Evolutionary conservation across 352 stramenopile genomes (phyloP).

Genomic region (Pythium pyrilobum): DNA sequence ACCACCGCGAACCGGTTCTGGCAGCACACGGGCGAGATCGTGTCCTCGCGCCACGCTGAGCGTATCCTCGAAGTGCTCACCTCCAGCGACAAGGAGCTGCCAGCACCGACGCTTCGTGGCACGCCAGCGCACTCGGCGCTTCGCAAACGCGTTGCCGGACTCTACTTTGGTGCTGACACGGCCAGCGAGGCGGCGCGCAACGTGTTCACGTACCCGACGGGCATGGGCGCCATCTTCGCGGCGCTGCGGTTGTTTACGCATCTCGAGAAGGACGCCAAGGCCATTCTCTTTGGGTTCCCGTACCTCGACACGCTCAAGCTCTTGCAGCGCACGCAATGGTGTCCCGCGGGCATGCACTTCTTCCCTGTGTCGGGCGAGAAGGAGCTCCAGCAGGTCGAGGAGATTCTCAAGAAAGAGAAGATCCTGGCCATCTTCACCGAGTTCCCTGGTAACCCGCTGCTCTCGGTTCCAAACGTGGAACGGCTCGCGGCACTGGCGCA

Average conservation of each 20-base stretch:
- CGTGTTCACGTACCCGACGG: slow-evolving; percentile 83
- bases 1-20: slow-evolving; percentile 82
- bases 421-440: slow-evolving; percentile 91
- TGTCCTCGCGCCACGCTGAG: slow-evolving; percentile 83
- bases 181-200: slow-evolving; percentile 10
- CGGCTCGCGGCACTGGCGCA: slow-evolving; percentile 79
- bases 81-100: slow-evolving; percentile 13
- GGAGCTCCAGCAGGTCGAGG: slow-evolving; percentile 54
- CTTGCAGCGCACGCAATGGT: slow-evolving; percentile 82
- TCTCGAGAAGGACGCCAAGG: slow-evolving; percentile 37
- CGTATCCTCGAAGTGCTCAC: slow-evolving; percentile 43
- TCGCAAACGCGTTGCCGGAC: slow-evolving; percentile 39
- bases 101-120: slow-evolving; percentile 6
- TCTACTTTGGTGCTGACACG: slow-evolving; percentile 34
- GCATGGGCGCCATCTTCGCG: slow-evolving; percentile 87
- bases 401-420: slow-evolving; percentile 59
- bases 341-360: slow-evolving; percentile 82
- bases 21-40: slow-evolving; percentile 93
- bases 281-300: slow-evolving; percentile 90
- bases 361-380: slow-evolving; percentile 77
- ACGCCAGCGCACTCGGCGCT: slow-evolving; percentile 33
- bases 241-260: slow-evolving; percentile 66
- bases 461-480: slow-evolving; percentile 81
- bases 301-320: slow-evolving; percentile 95
- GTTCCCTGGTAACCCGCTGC: slow-evolving; percentile 90